Evolutionary conservation across 2,329 filamentous ascomycete genomes (phyloP).

Genomic region (Xylariaceae sp.): DNA sequence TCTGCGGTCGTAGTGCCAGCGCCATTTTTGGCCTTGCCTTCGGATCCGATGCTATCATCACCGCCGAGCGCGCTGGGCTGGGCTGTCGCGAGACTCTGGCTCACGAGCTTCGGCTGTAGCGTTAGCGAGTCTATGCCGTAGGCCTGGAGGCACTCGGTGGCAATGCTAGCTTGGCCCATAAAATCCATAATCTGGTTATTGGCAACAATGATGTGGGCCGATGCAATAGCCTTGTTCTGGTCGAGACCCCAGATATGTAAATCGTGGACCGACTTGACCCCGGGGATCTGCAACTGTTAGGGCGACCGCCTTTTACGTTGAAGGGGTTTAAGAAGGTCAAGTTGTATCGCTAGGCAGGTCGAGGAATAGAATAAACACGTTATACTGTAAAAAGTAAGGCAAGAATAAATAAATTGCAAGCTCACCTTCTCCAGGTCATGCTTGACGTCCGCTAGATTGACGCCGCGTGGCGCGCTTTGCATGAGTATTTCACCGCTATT

Average conservation of each 20-base stretch:
- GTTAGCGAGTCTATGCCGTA: conserved; percentile 71
- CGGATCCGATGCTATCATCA: conserved; percentile 3
- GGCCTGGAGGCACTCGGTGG: conserved; percentile 66
- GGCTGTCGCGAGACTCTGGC: conserved; percentile 2
- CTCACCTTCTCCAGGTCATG: conserved; percentile 63
- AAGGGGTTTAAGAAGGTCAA: too few relatives aligned
- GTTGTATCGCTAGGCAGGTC: too few relatives aligned
- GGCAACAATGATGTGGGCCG: conserved; percentile 62
- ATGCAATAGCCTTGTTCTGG: conserved; percentile 65
- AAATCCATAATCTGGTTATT: conserved; percentile 55
- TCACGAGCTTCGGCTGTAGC: conserved; percentile 58
- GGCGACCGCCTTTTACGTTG: neutral
- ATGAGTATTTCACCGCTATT: conserved; percentile 62
- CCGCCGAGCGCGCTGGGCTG: neutral
- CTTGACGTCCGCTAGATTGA: conserved; percentile 59
- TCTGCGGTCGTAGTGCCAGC: conserved; percentile 7
- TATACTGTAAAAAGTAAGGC: neutral
- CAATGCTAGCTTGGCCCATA: conserved; percentile 55
- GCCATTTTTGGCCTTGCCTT: conserved; percentile 1
- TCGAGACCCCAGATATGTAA: conserved; percentile 71
- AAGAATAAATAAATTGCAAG: neutral
- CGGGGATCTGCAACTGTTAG: conserved; percentile 51
- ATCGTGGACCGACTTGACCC: conserved; percentile 64
- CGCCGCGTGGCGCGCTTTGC: conserved; percentile 58
- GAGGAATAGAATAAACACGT: too few relatives aligned